A percentile compares a stretch with the other conserved stretches of the same genome.
These are phyloP conservation scores for Truncatella angustata DNA, from an alignment of 2,329 filamentous ascomycete species.

Conservation along the genomic window DNA sequence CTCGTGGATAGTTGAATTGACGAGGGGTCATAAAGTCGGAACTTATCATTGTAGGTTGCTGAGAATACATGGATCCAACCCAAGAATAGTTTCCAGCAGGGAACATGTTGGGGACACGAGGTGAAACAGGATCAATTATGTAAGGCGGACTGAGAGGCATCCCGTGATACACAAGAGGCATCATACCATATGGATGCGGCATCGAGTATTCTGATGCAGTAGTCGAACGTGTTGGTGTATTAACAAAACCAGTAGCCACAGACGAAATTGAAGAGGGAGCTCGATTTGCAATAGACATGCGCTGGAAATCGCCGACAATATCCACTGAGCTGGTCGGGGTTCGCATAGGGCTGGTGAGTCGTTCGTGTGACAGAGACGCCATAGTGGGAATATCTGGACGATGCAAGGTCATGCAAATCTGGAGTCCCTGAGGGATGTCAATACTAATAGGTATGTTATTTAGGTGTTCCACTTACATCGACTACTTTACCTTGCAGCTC, in stretches of 20 bases:
- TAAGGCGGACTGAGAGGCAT: constrained; percentile 30
- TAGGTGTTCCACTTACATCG: constrained; percentile 28
- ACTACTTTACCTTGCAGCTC: constrained; percentile 37
- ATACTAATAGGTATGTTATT: constrained; percentile 5
- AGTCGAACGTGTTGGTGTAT: constrained; percentile 21
- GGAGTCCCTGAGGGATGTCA: constrained; percentile 19
- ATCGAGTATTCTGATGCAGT: constrained; percentile 23
- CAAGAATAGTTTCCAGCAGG: constrained; percentile 24
- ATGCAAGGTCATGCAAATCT: constrained; percentile 27
- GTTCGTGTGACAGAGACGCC: constrained; percentile 15
- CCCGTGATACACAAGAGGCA: constrained; percentile 34
- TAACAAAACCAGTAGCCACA: constrained; percentile 20
- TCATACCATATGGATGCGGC: constrained; percentile 32
- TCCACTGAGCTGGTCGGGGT: constrained; percentile 19
- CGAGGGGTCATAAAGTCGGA: constrained; percentile 40
- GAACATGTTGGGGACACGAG: constrained; percentile 27
- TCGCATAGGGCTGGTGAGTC: constrained; percentile 19
- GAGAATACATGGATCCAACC: constrained; percentile 22
- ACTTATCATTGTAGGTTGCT: constrained; percentile 19
- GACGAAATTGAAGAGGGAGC: constrained; percentile 19
- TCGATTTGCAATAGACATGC: constrained; percentile 22
- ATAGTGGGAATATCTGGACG: constrained; percentile 26
- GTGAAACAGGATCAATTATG: constrained; percentile 31
- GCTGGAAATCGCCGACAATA: constrained; percentile 22
- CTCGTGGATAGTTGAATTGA: constrained; percentile 29